Evolutionary conservation across 768 basidiomycete genomes (phyloP), one percentile per base, ranked within the genome.

Genomic region (Floccularia luteovirens): DNA sequence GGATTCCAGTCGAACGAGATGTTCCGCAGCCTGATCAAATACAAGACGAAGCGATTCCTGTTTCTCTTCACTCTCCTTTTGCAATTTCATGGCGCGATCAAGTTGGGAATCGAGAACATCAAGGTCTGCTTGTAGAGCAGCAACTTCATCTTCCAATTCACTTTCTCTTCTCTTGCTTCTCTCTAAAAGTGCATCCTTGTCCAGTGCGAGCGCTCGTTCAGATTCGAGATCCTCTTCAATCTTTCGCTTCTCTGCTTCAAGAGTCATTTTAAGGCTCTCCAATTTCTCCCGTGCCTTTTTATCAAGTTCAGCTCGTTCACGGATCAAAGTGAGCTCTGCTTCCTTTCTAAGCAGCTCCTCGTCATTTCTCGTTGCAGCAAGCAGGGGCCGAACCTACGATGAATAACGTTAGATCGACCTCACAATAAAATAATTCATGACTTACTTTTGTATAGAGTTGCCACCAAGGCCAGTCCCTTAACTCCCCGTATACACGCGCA

Each of bases 381-480:
- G 73, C 11, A 98, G 59, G 0, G 96, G 96, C 24, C 93, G 86
- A 14, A 99, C 82, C 85, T 88, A 41, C 16, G 16, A 28, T 7
- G n/a, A 33, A 16, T 41, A 28, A 3, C 38, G 51, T 41, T 43
- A 48, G 34, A 3, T 41, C 36, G 17, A 33, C 4, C 8, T 13
- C 31, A 28, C 6, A 38, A 24, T 31, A 14, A 17, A 19, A 2
- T 24, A 11, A 11, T 10, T 14, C 40, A n/a, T 24, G 17, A 25
- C 60, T 32, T 45, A 79, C 90, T 69, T 94, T 94, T 2, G 91
- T 91, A 56, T 93, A 99, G 6, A 98, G 70, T 46, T 92, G 87
- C 96, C 96, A 99, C 96, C 96, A 98, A 1, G 94, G 92, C 96
- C 96, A 98, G 38, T 94, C 90, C 33, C 79, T 73, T 21, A 99